A percentile compares a stretch with the other conserved stretches of the same genome.
phyloP scores from a whole-genome alignment of 768 basidiomycete genomes.

The Leccinum rimulosum region DNA sequence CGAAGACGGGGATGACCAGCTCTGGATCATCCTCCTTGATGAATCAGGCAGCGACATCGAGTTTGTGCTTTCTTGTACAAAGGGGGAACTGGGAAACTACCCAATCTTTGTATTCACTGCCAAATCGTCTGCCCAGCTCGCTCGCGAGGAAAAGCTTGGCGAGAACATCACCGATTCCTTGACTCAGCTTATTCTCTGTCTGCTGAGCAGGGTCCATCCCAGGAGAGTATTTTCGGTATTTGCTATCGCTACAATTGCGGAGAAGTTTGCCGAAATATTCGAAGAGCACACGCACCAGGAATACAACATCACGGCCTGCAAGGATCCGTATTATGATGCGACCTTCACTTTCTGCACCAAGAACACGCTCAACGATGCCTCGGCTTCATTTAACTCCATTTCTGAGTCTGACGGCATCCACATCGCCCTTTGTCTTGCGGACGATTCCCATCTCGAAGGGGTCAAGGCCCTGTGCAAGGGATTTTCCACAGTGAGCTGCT shows the following conservation, averaged over 20 bases:
- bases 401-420: constrained; percentile 10
- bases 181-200: constrained; percentile 36
- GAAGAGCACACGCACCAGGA: constrained; percentile 34
- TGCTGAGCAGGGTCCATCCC: constrained; percentile 35
- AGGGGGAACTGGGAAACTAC: constrained; percentile 53
- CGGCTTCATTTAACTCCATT: neutral
- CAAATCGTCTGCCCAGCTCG: constrained; percentile 39
- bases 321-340: constrained; percentile 59
- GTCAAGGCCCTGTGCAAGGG: constrained; percentile 49
- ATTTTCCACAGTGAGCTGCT: constrained; percentile 57
- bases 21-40: constrained; percentile 33
- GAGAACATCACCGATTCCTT: constrained; percentile 42
- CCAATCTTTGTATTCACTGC: constrained; percentile 64
- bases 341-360: constrained; percentile 54
- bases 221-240: constrained; percentile 66
- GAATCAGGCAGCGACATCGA: constrained; percentile 9
- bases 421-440: constrained; percentile 35
- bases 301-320: constrained; percentile 23
- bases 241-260: constrained; percentile 46
- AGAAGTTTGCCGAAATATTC: constrained; percentile 44
- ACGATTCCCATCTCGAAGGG: constrained; percentile 25
- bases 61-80: constrained; percentile 60
- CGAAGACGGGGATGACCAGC: constrained; percentile 8
- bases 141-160: constrained; percentile 8
- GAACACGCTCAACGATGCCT: constrained; percentile 34